Conservation (phyloP, 2,329 filamentous ascomycete genomes). For the Fusarium sp. region DNA sequence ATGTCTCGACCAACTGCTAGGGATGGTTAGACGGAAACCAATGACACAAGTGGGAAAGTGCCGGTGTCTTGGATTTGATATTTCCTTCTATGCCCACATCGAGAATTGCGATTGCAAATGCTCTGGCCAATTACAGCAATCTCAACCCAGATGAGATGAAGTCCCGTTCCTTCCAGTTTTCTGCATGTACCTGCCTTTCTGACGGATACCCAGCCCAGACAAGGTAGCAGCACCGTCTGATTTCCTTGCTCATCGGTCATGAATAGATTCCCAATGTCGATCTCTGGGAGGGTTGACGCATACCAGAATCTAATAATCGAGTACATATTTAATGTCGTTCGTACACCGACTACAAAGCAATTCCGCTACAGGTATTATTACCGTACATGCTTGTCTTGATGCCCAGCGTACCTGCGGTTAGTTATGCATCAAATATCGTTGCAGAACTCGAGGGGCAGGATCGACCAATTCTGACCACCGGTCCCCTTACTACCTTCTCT, state of each 20-base stretch:
- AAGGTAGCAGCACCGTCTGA: conserved; percentile 20
- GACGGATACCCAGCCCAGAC: neutral
- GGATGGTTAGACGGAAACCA: conserved; percentile 31
- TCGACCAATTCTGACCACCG: conserved; percentile 25
- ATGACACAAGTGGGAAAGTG: conserved; percentile 34
- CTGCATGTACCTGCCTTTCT: no score
- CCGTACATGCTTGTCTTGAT: neutral
- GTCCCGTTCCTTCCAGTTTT: conserved; percentile 15
- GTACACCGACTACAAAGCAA: neutral
- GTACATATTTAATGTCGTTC: neutral
- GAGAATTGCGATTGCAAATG: conserved; percentile 8
- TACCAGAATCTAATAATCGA: conserved; percentile 5
- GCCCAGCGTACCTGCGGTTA: neutral
- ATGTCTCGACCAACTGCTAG: conserved; percentile 8
- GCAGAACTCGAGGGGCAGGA: conserved; percentile 16
- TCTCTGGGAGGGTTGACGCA: conserved; percentile 12
- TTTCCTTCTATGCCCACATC: conserved; percentile 18
- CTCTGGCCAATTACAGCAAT: conserved; percentile 27
- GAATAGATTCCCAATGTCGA: neutral
- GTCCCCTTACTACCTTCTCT: conserved; percentile 21
- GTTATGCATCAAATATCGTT: conserved; percentile 10
- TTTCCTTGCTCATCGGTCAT: conserved; percentile 14
- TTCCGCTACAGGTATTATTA: neutral
- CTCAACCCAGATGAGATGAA: neutral
- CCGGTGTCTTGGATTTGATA: conserved; percentile 31